A percentile compares a stretch with the other conserved stretches of the same genome.
Evolutionary conservation across 257 asterid genomes (phyloP).

Genomic region (Pogostemon cablin): DNA sequence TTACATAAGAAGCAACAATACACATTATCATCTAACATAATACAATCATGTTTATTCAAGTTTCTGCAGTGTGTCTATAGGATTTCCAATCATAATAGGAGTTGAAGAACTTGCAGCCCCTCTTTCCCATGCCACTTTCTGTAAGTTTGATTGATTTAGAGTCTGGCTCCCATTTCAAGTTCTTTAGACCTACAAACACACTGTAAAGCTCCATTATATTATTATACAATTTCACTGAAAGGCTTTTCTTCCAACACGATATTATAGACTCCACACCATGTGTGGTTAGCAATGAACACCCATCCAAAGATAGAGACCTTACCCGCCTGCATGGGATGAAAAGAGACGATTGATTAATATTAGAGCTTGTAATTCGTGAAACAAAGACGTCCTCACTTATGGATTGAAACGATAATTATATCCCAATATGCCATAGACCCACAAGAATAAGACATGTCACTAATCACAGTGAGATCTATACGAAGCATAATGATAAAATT

Average conservation of each 20-base stretch:
- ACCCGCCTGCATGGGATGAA: conserved; percentile 46
- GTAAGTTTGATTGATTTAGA: conserved; percentile 52
- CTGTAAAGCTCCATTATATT: conserved; percentile 60
- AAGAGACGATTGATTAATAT: neutral
- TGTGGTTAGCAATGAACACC: conserved; percentile 69
- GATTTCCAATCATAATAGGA: conserved; percentile 61
- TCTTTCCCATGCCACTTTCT: conserved; percentile 64
- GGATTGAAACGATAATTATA: no score
- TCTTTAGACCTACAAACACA: conserved; percentile 54
- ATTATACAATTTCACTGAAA: conserved; percentile 60
- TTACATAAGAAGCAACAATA: no score
- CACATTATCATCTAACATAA: no score
- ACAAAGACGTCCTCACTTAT: neutral
- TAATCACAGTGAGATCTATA: no score
- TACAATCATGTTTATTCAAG: no score
- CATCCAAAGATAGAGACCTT: conserved; percentile 55
- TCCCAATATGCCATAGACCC: no score
- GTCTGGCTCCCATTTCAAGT: conserved; percentile 73
- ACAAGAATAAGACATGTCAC: no score
- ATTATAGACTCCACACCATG: conserved; percentile 63
- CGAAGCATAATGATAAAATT: no score
- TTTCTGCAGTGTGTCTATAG: no score
- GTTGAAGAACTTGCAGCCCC: conserved; percentile 60
- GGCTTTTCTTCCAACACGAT: conserved; percentile 56
- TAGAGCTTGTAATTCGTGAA: neutral